Percentiles rank a stretch among this genome's conserved stretches.
phyloP scores from a whole-genome alignment of 2,329 filamentous ascomycete genomes.

The Nemania diffusa region DNA sequence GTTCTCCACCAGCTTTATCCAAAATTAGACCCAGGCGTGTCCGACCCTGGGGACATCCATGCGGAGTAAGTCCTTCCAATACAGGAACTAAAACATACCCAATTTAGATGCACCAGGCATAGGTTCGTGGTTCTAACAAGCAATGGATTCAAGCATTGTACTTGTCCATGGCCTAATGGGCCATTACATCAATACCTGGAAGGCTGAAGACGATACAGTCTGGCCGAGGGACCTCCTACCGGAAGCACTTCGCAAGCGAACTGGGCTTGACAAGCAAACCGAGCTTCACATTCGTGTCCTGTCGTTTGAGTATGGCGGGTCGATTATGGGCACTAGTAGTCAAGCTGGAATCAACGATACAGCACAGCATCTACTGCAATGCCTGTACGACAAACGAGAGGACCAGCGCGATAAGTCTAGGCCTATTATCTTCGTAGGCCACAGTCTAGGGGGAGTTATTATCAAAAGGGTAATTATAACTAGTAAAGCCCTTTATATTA shows the following conservation, averaged over 20 bases:
- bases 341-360: background rate
- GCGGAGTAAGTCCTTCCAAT: background rate
- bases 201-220: slow-evolving; percentile 10
- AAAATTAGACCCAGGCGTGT: no score
- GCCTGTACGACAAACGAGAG: background rate
- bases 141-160: slow-evolving; percentile 4
- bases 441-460: background rate
- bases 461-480: background rate
- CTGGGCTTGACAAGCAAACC: no score
- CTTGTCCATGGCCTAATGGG: slow-evolving; percentile 14
- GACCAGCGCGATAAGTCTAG: background rate
- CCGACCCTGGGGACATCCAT: background rate
- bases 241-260: background rate
- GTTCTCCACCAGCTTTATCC: slow-evolving; percentile 4
- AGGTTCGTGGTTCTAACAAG: background rate
- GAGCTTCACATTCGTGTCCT: background rate
- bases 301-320: background rate
- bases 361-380: background rate
- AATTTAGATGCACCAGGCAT: background rate
- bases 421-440: background rate
- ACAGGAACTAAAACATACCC: background rate
- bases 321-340: background rate
- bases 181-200: slow-evolving; percentile 2
- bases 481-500: background rate
- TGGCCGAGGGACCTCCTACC: slow-evolving; percentile 17